Base-by-base conservation (phyloP, 192 early-diverging fungal species). In the Coemansia sp. region DNA sequence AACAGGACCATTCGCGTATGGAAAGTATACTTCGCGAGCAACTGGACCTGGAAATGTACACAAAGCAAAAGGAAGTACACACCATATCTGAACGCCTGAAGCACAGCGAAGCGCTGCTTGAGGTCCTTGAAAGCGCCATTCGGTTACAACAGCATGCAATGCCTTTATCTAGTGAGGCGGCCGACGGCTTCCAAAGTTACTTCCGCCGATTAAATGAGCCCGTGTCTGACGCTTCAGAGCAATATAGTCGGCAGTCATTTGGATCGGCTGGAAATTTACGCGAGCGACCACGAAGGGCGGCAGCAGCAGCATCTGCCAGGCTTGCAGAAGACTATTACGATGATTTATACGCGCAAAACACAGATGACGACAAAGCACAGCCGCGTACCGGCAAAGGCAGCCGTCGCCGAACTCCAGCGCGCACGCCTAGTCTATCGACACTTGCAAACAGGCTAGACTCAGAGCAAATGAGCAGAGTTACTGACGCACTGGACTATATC, bases 41-140 rank as follows among this genome's bases (percentile, higher is more conserved):
- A 66, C 81, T 92, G 53, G 88, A 92, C 69, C 70, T 90, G 10
- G 90, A 92, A 63, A 78, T 92, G 46, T 84, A 81, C 44, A 43
- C 87, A 47, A 87, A 88, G 41, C 81, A 88, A 45, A 80, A 76
- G 41, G 90, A 90, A 52, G 57, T 86, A 11, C 72, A 70, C 4
- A 61, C 81, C n/a, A 89, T 92, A 38, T 45, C 78, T 19, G 56
- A 75, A 23, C 83, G 88, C 36, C 72, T 92, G 14, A 72, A 54
- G 14, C 86, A 82, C 53, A 80, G 82, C 20, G 81, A 88, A 58
- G 65, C 68, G 28, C 55, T 80, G 50, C 66, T 89, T 10, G 53
- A 59, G 6, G 85, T 84, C 45, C 67, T 90, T 15, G 80, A 78
- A 28, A 70, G 73, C 26, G 70, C 75, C 35, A 70, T 80, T 23